Base-by-base conservation (phyloP, 2,329 filamentous ascomycete species). In the Colletotrichum cordylinicola region DNA sequence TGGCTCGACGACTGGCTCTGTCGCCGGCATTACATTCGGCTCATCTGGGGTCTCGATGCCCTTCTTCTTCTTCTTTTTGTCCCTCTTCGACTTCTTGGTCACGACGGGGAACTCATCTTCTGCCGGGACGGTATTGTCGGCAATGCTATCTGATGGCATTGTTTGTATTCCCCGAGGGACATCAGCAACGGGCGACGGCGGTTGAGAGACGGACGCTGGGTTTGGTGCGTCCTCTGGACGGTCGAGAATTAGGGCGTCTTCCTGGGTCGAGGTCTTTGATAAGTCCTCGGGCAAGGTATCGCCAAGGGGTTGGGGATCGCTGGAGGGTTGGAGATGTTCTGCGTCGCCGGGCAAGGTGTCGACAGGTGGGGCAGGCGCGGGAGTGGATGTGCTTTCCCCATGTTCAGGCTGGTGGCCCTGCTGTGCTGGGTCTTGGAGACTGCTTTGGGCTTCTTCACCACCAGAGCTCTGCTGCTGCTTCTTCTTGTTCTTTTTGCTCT, bases 401-500 rank as follows among this genome's bases (percentile, higher is more conserved):
- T 18, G 16, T 61, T 35, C 27, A 56, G 33, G 21, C 16, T 24
- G 61, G 24, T 21, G 7, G 39, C 65, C 33, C 31, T 29, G 56
- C 27, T 21, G 48, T 43, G 65, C 9, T 31, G 55, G 12, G 12
- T 56, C 31, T 4, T 62, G 62, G 16, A 61, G n/a, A 31, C 24
- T n/a, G 9, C 61, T 61, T n/a, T 70, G 66, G 8, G 58, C 39
- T 18, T 74, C 74, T 13, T 67, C 74, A 27, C 61, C 12, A 74
- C 58, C 8, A 68, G 55, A 60, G 48, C 15, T 79, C 43, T 75
- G 75, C 48, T 64, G 77, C 39, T 48, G 18, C 39, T 83, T 82
- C 75, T 83, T 85, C 75, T 82, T 83, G 68, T 78, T 79, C 71
- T 82, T 83, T 64, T 82, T 83, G 31, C 73, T 70, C 48, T 72